A percentile compares a stretch with the other conserved stretches of the same genome.
Evolutionary conservation across 2,329 filamentous ascomycete species (phyloP).

Genomic region (Diaporthe velutina): DNA sequence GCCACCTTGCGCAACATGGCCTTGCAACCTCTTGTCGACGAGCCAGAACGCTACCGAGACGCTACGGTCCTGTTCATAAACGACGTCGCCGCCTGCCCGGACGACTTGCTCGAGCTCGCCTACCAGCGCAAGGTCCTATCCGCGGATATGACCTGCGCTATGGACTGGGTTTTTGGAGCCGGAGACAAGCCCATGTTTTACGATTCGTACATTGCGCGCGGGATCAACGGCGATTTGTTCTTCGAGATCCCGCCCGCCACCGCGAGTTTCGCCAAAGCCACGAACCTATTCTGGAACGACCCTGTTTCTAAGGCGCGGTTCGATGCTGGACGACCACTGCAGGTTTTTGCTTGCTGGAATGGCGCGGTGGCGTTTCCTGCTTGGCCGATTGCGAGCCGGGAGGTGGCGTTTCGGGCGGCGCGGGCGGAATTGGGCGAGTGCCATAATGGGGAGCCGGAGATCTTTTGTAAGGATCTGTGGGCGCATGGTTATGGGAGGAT

Average conservation of each 20-base stretch:
- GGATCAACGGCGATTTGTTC: slow-evolving; percentile 35
- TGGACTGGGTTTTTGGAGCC: slow-evolving; percentile 35
- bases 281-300: slow-evolving; percentile 18
- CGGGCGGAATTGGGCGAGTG: slow-evolving; percentile 54
- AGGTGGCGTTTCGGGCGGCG: slow-evolving; percentile 26
- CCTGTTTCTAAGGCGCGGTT: slow-evolving; percentile 17
- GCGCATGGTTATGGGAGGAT: slow-evolving; percentile 59
- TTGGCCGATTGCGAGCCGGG: slow-evolving; percentile 11
- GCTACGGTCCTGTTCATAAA: slow-evolving; percentile 63
- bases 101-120: slow-evolving; percentile 65
- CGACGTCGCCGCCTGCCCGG: slow-evolving; percentile 60
- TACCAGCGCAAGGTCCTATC: slow-evolving; percentile 53
- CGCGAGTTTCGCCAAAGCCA: slow-evolving; percentile 15
- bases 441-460: slow-evolving; percentile 61
- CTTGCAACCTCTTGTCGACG: slow-evolving; percentile 2
- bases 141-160: slow-evolving; percentile 39
- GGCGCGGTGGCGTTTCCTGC: slow-evolving; percentile 37
- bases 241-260: slow-evolving; percentile 37
- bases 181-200: slow-evolving; percentile 34
- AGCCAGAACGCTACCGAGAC: slow-evolving; percentile 41
- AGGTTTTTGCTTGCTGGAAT: slow-evolving; percentile 41
- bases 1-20: slow-evolving; percentile 18
- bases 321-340: slow-evolving; percentile 28
- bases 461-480: slow-evolving; percentile 68
- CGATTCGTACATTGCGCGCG: slow-evolving; percentile 34